Percentiles rank a stretch among this genome's conserved stretches.
Evolutionary conservation across 495 filamentous ascomycete genomes (phyloP).

Genomic region (Aspergillus taichungensis): DNA sequence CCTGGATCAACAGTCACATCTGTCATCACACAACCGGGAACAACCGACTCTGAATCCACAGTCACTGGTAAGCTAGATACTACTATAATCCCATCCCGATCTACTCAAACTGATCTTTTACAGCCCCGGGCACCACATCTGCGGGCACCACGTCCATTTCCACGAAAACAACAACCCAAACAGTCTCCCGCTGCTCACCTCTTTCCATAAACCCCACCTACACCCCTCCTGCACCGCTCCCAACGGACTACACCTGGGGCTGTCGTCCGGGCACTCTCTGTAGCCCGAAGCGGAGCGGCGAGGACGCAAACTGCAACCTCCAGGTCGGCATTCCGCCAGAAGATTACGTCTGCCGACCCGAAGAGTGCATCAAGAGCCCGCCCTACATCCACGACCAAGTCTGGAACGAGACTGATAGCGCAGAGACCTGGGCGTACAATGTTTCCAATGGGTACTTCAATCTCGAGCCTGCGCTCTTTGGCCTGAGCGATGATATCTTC

Average conservation of each 20-base stretch:
- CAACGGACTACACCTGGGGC: conserved; percentile 41
- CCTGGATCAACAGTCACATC: conserved; percentile 10
- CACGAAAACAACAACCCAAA: conserved; percentile 10
- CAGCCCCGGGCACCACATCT: background rate
- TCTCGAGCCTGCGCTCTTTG: conserved; percentile 53
- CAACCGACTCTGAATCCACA: background rate
- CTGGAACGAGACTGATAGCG: conserved; percentile 26
- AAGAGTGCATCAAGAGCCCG: conserved; percentile 44
- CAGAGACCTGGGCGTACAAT: conserved; percentile 38
- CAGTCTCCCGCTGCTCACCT: conserved; percentile 20
- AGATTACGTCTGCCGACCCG: conserved; percentile 44
- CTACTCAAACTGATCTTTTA: too few species aligned
- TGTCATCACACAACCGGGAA: conserved; percentile 1
- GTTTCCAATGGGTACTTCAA: conserved; percentile 52
- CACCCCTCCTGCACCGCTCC: conserved; percentile 20
- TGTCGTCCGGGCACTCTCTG: conserved; percentile 58
- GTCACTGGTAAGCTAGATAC: too few species aligned
- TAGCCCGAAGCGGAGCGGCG: conserved; percentile 15
- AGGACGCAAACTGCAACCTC: conserved; percentile 40
- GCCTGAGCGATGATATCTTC: conserved; percentile 55
- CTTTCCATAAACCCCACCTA: conserved; percentile 26
- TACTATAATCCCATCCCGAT: too few species aligned
- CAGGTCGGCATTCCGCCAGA: conserved; percentile 44
- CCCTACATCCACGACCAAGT: conserved; percentile 23
- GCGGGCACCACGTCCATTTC: conserved; percentile 7